These are phyloP conservation scores for Lecanoromycetidae sp. DNA, from an alignment of 2,329 filamentous ascomycete species.

Conservation along the genomic window DNA sequence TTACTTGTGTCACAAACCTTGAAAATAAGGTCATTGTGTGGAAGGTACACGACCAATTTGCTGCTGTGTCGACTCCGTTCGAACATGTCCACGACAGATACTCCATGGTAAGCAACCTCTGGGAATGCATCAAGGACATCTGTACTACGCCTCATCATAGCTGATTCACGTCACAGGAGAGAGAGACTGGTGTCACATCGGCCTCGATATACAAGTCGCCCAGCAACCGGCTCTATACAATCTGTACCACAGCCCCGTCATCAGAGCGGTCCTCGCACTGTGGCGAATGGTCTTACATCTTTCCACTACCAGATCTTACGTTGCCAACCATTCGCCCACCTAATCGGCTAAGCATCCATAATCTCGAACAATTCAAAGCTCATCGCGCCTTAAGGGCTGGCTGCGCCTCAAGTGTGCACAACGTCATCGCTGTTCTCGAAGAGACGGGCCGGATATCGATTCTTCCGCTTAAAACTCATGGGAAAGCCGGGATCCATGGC, in stretches of 20 bases:
- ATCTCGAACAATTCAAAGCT: slow-evolving; percentile 5
- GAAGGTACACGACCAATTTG: not conserved
- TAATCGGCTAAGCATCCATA: not conserved
- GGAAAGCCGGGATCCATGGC: slow-evolving; percentile 8
- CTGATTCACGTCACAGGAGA: slow-evolving; percentile 3
- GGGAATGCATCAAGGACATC: too few relatives aligned
- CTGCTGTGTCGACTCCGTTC: not conserved
- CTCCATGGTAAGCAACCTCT: not conserved
- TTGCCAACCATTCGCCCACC: not conserved
- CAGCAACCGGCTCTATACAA: slow-evolving; percentile 3
- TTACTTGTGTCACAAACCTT: slow-evolving; percentile 4
- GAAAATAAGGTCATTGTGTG: slow-evolving; percentile 1
- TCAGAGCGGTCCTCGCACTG: slow-evolving; percentile 6
- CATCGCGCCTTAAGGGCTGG: slow-evolving; percentile 5
- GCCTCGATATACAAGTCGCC: slow-evolving; percentile 6
- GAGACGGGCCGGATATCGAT: slow-evolving; percentile 4
- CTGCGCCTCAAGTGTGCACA: slow-evolving; percentile 1
- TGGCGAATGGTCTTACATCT: slow-evolving; percentile 16
- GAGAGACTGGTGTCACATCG: slow-evolving; percentile 13
- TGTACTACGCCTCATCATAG: too few relatives aligned
- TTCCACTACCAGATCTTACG: not conserved
- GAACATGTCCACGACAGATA: not conserved
- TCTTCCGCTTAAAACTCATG: slow-evolving; percentile 4
- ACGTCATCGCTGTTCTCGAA: slow-evolving; percentile 15
- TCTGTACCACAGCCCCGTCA: slow-evolving; percentile 14